Evolutionary conservation across 2,329 filamentous ascomycete species (phyloP).

Genomic region (Beauveria sp.): DNA sequence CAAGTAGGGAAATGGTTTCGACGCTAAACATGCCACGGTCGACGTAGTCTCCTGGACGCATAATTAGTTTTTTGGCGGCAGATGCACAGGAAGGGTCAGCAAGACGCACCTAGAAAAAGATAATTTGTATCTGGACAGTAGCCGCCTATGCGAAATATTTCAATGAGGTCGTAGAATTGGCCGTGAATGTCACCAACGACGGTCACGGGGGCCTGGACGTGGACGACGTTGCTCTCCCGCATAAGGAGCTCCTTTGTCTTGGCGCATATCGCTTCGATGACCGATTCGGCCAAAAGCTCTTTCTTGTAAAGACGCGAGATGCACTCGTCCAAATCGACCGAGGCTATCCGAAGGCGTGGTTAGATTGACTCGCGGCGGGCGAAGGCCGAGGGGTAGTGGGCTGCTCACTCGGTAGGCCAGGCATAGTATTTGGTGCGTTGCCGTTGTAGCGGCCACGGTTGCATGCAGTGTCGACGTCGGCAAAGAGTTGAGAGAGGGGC

Average conservation of each 20-base stretch:
- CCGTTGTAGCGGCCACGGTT: not conserved
- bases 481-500: not conserved
- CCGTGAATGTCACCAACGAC: conserved; percentile 98
- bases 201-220: conserved; percentile 90
- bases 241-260: conserved; percentile 98
- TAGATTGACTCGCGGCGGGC: not conserved
- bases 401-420: conserved; percentile 48
- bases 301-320: conserved; percentile 95
- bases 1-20: conserved; percentile 92
- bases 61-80: not conserved
- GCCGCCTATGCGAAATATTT: conserved; percentile 97
- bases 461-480: not conserved
- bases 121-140: conserved; percentile 99
- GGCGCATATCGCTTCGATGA: conserved; percentile 98
- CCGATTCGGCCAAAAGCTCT: conserved; percentile 91
- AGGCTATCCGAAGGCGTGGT: conserved; percentile 47
- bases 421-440: conserved; percentile 35
- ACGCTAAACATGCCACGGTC: conserved; percentile 98
- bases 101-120: conserved; percentile 83
- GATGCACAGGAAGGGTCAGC: not conserved
- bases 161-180: conserved; percentile 98
- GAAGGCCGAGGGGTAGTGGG: conserved; percentile 3
- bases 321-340: conserved; percentile 97
- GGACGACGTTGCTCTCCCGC: conserved; percentile 99
- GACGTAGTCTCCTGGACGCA: conserved; percentile 76